Percentiles rank a stretch among this genome's conserved stretches.
These are phyloP conservation scores for Botrytis tulipae DNA, from an alignment of 2,329 filamentous ascomycete species.

Conservation along the genomic window DNA sequence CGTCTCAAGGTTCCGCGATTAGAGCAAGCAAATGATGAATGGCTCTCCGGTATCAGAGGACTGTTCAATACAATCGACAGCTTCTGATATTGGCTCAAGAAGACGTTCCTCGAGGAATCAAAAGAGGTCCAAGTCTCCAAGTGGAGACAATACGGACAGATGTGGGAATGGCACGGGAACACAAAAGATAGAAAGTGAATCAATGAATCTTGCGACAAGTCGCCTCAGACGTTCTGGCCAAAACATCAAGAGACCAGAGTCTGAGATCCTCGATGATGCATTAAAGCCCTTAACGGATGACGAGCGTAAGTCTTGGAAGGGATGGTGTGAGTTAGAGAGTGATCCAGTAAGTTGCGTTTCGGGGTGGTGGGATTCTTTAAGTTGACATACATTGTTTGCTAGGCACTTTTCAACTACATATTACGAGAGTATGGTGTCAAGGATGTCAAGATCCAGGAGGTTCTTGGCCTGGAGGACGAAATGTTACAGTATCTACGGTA, in stretches of 20 bases:
- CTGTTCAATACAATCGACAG: not conserved
- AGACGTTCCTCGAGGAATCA: slow-evolving; percentile 16
- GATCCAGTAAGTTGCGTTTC: slow-evolving; percentile 64
- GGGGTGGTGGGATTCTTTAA: not conserved
- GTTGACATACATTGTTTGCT: not conserved
- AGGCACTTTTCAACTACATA: slow-evolving; percentile 86
- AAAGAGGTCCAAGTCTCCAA: slow-evolving; percentile 3
- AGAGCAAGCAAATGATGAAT: slow-evolving; percentile 5
- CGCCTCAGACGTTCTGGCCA: not conserved
- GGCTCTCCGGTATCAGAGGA: not conserved
- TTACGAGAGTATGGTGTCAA: slow-evolving; percentile 74
- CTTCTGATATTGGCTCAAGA: slow-evolving; percentile 4
- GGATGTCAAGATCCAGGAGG: slow-evolving; percentile 71
- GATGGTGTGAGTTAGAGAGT: slow-evolving; percentile 84
- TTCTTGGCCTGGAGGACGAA: slow-evolving; percentile 69
- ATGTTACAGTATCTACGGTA: slow-evolving; percentile 63
- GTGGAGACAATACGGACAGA: not conserved
- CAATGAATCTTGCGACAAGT: not conserved
- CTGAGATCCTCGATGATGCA: slow-evolving; percentile 24
- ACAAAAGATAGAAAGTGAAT: not conserved
- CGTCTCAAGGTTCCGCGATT: not conserved
- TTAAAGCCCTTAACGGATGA: slow-evolving; percentile 49
- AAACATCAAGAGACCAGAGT: not conserved
- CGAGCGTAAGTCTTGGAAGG: slow-evolving; percentile 62
- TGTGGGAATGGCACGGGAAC: not conserved